Evolutionary conservation across 192 early-diverging fungal genomes (phyloP).

Genomic region (Umbelopsis sp.): DNA sequence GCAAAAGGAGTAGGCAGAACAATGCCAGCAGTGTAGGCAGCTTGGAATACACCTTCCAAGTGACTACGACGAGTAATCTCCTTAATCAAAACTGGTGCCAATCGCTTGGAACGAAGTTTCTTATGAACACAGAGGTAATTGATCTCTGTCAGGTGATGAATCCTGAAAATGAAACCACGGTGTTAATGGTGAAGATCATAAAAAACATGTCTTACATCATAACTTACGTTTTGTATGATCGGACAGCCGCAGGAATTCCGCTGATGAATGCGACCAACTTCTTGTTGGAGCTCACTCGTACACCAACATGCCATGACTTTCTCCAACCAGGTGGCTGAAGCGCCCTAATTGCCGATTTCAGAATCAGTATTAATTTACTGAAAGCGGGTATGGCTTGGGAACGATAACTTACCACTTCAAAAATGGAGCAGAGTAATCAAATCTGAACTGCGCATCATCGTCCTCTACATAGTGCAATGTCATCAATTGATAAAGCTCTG

Average conservation of each 20-base stretch:
- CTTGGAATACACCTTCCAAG: slow-evolving; percentile 94
- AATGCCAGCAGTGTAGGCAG: slow-evolving; percentile 94
- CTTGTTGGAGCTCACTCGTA: slow-evolving; percentile 76
- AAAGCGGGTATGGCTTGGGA: neutral
- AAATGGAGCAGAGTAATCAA: slow-evolving; percentile 93
- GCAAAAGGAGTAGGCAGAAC: slow-evolving; percentile 89
- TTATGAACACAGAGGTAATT: slow-evolving; percentile 98
- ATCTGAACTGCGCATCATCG: slow-evolving; percentile 93
- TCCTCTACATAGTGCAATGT: slow-evolving; percentile 98
- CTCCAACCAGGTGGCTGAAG: slow-evolving; percentile 92
- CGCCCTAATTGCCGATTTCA: slow-evolving; percentile 55
- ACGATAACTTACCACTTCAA: slow-evolving; percentile 73
- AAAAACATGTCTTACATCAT: too few species aligned
- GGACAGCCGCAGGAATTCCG: slow-evolving; percentile 84
- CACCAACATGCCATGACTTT: slow-evolving; percentile 89
- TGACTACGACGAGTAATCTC: slow-evolving; percentile 95
- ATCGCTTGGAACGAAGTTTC: slow-evolving; percentile 89
- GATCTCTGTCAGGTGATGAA: slow-evolving; percentile 87
- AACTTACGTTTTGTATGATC: slow-evolving; percentile 68
- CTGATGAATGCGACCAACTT: slow-evolving; percentile 96
- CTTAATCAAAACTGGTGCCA: slow-evolving; percentile 95
- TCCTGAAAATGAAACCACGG: slow-evolving; percentile 27
- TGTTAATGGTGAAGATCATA: too few species aligned
- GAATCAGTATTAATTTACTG: neutral
- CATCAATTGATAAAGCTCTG: slow-evolving; percentile 89